Percentiles rank a stretch among this genome's conserved stretches.
Conservation (phyloP, 371 early-diverging fungal species). For the Zychaea mexicana region DNA sequence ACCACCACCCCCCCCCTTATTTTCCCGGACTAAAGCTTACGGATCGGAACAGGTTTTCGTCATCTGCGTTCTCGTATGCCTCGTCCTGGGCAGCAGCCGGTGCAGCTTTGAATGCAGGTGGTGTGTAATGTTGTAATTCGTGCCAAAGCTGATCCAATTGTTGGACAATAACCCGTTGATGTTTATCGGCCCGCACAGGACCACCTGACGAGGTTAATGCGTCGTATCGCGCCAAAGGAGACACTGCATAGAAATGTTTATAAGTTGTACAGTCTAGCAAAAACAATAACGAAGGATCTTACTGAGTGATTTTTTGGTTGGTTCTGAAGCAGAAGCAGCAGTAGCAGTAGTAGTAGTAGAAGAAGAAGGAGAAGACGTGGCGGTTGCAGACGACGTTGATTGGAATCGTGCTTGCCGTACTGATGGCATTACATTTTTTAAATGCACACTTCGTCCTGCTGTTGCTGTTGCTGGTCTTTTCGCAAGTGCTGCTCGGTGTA, state of each 20-base stretch:
- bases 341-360: background rate
- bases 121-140: constrained; percentile 22
- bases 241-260: background rate
- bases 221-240: constrained; percentile 21
- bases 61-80: background rate
- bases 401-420: background rate
- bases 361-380: background rate
- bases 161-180: constrained; percentile 28
- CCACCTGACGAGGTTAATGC: constrained; percentile 14
- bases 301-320: background rate
- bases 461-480: background rate
- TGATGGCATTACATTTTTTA: background rate
- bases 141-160: constrained; percentile 26
- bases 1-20: background rate
- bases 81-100: background rate
- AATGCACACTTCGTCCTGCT: too few species aligned
- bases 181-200: constrained; percentile 17
- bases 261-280: background rate
- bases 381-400: background rate
- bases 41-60: constrained; percentile 3
- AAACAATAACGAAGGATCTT: background rate
- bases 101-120: background rate
- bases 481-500: background rate
- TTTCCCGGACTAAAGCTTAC: background rate
- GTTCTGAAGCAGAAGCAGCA: background rate